Conservation (phyloP, 2,329 filamentous ascomycete genomes). For the Scedosporium minutisporum region DNA sequence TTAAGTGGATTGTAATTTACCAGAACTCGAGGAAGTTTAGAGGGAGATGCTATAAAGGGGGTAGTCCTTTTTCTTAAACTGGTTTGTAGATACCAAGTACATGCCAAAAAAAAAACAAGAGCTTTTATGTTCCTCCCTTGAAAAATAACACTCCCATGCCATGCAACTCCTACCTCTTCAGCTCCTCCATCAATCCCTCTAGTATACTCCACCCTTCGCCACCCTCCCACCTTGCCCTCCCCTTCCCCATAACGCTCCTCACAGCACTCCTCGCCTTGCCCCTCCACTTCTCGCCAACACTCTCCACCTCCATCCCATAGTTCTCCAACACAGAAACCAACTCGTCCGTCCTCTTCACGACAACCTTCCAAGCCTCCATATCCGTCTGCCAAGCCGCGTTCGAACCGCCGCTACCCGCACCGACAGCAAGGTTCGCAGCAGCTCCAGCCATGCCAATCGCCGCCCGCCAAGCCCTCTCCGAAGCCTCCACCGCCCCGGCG, state of each 20-base stretch:
- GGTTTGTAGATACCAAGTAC: no score
- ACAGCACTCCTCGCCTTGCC: constrained; percentile 81
- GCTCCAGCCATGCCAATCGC: constrained; percentile 23
- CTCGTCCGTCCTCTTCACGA: constrained; percentile 71
- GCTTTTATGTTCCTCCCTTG: background rate
- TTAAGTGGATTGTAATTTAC: no score
- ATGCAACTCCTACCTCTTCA: constrained; percentile 24
- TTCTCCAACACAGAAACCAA: constrained; percentile 77
- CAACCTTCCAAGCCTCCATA: constrained; percentile 55
- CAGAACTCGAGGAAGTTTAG: no score
- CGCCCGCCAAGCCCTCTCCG: constrained; percentile 84
- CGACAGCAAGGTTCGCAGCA: background rate
- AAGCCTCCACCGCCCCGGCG: constrained; percentile 63
- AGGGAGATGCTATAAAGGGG: no score
- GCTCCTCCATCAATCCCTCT: constrained; percentile 43
- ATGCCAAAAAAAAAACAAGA: background rate
- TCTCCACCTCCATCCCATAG: constrained; percentile 54
- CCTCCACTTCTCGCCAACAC: constrained; percentile 73
- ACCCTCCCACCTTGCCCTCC: constrained; percentile 74
- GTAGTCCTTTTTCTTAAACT: no score
- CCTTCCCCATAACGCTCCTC: constrained; percentile 73
- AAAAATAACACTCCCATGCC: background rate
- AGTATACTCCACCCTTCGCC: constrained; percentile 57
- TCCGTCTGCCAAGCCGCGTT: constrained; percentile 38
- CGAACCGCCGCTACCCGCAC: background rate